A percentile compares a stretch with the other conserved stretches of the same genome.
phyloP scores from a whole-genome alignment of 208 protist genomes.

The Acanthamoeba polyphaga region DNA sequence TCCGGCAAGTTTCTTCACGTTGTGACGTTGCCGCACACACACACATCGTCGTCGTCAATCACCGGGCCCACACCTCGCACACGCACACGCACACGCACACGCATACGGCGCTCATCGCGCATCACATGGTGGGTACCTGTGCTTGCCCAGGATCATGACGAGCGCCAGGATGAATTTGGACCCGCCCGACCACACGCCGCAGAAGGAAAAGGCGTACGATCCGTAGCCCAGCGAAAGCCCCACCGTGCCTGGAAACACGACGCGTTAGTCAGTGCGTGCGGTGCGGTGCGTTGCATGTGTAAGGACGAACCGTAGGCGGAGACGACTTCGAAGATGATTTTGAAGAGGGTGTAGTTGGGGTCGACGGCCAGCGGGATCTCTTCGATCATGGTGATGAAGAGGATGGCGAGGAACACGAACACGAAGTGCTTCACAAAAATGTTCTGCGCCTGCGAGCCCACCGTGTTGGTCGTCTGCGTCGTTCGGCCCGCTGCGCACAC shows the following conservation, averaged over 20 bases:
- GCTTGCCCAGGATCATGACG: constrained; percentile 71
- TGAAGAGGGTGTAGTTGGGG: constrained; percentile 56
- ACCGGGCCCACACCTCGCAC: neutral
- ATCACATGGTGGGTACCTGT: neutral
- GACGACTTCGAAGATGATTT: constrained; percentile 66
- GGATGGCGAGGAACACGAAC: constrained; percentile 33
- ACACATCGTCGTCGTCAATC: neutral
- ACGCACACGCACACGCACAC: neutral
- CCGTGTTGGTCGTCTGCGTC: neutral
- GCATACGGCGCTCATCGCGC: neutral
- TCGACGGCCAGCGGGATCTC: neutral
- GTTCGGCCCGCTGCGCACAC: neutral
- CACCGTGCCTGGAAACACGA: constrained; percentile 7
- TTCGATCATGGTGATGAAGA: constrained; percentile 56
- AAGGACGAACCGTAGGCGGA: constrained; percentile 34
- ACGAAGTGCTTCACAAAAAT: constrained; percentile 24
- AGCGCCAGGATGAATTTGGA: constrained; percentile 52
- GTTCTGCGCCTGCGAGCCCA: constrained; percentile 43
- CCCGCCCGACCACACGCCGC: neutral
- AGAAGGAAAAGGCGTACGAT: constrained; percentile 16
- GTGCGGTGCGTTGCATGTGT: too few species aligned
- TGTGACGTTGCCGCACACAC: neutral
- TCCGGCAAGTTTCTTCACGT: constrained; percentile 4
- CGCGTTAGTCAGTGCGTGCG: neutral
- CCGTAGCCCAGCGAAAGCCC: constrained; percentile 55